These are phyloP conservation scores for Cucurbita pepo DNA, from an alignment of 306 rosid genomes.

Conservation along the genomic window DNA sequence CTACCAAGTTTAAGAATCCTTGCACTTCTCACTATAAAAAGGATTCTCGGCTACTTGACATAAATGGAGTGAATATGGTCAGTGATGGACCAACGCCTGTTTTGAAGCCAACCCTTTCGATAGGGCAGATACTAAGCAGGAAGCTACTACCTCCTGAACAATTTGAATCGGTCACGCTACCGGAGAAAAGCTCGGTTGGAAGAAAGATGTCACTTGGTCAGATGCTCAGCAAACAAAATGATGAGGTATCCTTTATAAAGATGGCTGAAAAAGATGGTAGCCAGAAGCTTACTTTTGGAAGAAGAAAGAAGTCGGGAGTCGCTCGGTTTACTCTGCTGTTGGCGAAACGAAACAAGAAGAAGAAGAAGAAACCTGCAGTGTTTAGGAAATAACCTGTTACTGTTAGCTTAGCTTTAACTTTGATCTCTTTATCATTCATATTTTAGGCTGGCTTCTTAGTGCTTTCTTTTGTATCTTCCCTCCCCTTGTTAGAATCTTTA, in stretches of 20 bases:
- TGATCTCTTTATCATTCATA: not conserved
- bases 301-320: conserved; percentile 81
- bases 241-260: conserved; percentile 23
- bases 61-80: conserved; percentile 32
- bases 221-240: conserved; percentile 63
- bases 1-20: conserved; percentile 56
- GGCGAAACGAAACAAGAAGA: conserved; percentile 60
- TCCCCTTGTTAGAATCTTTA: not conserved
- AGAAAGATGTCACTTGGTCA: conserved; percentile 75
- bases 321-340: conserved; percentile 54
- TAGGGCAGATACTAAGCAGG: conserved; percentile 76
- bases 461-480: not conserved
- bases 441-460: not conserved
- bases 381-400: conserved; percentile 40
- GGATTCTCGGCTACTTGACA: conserved; percentile 33
- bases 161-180: conserved; percentile 19
- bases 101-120: conserved; percentile 57
- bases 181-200: conserved; percentile 30
- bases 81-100: conserved; percentile 28
- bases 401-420: not conserved
- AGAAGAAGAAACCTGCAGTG: conserved; percentile 57
- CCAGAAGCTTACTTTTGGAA: conserved; percentile 41
- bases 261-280: conserved; percentile 38
- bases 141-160: conserved; percentile 56
- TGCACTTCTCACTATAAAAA: conserved; percentile 27